Base-by-base conservation (phyloP, 176 grass and related monocot genomes). In the Zizania latifolia region DNA sequence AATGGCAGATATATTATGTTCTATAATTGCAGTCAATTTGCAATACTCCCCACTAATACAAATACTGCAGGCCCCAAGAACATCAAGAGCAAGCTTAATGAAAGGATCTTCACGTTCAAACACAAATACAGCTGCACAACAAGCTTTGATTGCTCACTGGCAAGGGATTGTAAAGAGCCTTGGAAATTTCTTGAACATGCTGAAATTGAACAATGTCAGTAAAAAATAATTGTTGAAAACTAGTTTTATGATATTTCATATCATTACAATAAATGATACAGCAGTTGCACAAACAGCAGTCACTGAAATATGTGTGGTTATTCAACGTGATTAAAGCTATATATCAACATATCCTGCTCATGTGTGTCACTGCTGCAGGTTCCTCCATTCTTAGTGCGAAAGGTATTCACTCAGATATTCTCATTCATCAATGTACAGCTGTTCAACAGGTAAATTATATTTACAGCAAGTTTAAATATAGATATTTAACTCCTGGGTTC, bases 381-480 rank as follows among this genome's bases (percentile, higher is more conserved):
- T 83, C 91, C 95, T 78, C 95, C 95, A 57, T 99, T 99, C 83
- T 99, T 99, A 82, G 95, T 99, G 37, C 71, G 91, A 75, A 99
- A 99, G 78, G 89, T 99, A 58, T 99, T 99, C 84, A 89, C 87
- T 81, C 95, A 94, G 80, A 99, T 99, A 92, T 99, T 94, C 82
- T 94, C 95, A 44, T 99, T 90, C 87, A 94, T 99, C 60, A 99
- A 99, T 6, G 95, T 99, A 70, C 91, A 94, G 46, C 74, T 99
- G 78, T 99, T 99, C 86, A 99, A 99, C 79, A 99, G 95, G 91
- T 94, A 85, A 75, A 82, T 33, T 55, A 50, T 63, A 62, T 67
- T 69, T 63, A 58, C 13, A 46, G 27, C 11, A 19, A 56, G 7
- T 35, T 78, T 15, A 39, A 86, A 63, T 17, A 4, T 41, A 77